phyloP scores from a whole-genome alignment of 2,329 filamentous ascomycete species.

The Penicillium decumbens region DNA sequence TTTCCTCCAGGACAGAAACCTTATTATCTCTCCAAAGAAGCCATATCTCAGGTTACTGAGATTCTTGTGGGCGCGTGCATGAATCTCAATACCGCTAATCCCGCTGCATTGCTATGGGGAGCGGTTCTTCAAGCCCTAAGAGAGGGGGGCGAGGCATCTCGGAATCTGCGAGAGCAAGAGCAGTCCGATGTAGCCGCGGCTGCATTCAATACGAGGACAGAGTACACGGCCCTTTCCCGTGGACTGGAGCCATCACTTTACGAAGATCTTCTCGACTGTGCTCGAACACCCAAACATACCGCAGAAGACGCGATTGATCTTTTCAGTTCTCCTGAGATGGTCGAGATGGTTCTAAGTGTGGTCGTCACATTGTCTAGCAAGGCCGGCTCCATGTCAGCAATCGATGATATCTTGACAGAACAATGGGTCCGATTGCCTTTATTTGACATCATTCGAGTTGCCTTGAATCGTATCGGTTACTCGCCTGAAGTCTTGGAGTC shows the following conservation, averaged over 20 bases:
- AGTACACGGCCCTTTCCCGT: constrained; percentile 12
- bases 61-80: constrained; percentile 59
- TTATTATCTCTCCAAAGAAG: constrained; percentile 66
- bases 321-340: constrained; percentile 46
- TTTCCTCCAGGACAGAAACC: constrained; percentile 38
- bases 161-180: constrained; percentile 34
- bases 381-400: constrained; percentile 47
- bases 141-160: not conserved
- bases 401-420: constrained; percentile 52
- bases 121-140: constrained; percentile 47
- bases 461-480: constrained; percentile 65
- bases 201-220: too few relatives aligned
- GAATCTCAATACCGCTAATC: constrained; percentile 60
- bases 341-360: constrained; percentile 47
- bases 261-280: constrained; percentile 46
- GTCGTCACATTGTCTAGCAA: constrained; percentile 43
- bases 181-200: constrained; percentile 26
- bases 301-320: constrained; percentile 47
- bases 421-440: constrained; percentile 61
- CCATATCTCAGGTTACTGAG: constrained; percentile 68
- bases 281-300: constrained; percentile 35
- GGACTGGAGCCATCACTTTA: constrained; percentile 41
- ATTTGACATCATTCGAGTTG: constrained; percentile 65
- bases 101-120: constrained; percentile 76
- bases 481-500: constrained; percentile 65